phyloP scores from a whole-genome alignment of 192 early-diverging fungal species.

The Coemansia sp. region DNA sequence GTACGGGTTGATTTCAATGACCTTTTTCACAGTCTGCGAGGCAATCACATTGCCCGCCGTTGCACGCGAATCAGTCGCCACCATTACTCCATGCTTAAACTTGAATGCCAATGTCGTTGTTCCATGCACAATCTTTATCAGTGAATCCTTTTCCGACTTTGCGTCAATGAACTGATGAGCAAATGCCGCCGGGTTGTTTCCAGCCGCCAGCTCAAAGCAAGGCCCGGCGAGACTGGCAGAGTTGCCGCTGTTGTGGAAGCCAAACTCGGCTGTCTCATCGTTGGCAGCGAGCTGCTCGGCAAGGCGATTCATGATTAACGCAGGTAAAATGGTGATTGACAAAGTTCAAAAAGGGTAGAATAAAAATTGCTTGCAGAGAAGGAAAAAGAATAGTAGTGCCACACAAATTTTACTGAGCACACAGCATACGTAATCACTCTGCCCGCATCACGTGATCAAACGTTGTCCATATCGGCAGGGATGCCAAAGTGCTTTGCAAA shows the following conservation, averaged over 20 bases:
- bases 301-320: slow-evolving; percentile 31
- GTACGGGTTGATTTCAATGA: slow-evolving; percentile 99
- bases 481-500: slow-evolving; percentile 70
- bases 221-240: background rate
- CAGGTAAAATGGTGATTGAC: too few relatives aligned
- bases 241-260: background rate
- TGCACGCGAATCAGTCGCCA: slow-evolving; percentile 95
- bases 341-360: background rate
- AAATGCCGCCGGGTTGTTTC: slow-evolving; percentile 77
- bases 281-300: slow-evolving; percentile 32
- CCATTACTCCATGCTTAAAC: slow-evolving; percentile 89
- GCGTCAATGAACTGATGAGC: slow-evolving; percentile 77
- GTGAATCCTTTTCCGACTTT: slow-evolving; percentile 67
- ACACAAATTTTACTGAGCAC: too few relatives aligned
- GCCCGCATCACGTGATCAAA: slow-evolving; percentile 3
- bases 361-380: background rate
- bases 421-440: background rate
- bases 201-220: slow-evolving; percentile 33
- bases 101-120: slow-evolving; percentile 99
- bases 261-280: slow-evolving; percentile 8
- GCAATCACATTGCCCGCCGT: slow-evolving; percentile 78
- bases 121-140: slow-evolving; percentile 91
- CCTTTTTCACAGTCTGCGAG: slow-evolving; percentile 95
- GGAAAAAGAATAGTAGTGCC: background rate
- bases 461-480: slow-evolving; percentile 70